These are phyloP conservation scores for Hanseniaspora guilliermondii DNA, from an alignment of 805 yeast species.

Conservation along the genomic window DNA sequence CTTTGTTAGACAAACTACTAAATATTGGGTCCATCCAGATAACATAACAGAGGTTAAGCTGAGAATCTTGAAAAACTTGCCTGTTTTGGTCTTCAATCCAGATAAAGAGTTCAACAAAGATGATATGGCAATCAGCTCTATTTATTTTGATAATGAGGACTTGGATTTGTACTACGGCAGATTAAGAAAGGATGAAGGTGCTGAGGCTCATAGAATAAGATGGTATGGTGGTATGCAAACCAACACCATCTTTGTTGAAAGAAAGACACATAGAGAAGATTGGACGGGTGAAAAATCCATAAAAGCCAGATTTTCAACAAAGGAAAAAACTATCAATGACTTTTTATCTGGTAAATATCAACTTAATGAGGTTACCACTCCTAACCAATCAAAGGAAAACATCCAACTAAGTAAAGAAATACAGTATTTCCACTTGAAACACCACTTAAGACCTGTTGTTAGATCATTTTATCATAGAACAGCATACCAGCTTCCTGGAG, in stretches of 20 bases:
- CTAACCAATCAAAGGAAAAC: constrained; percentile 58
- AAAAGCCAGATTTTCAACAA: constrained; percentile 86
- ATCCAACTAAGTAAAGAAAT: constrained; percentile 75
- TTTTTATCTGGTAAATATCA: constrained; percentile 71
- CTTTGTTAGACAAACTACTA: constrained; percentile 95
- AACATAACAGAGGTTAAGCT: constrained; percentile 92
- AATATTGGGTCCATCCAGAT: constrained; percentile 98
- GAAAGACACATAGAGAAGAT: constrained; percentile 97
- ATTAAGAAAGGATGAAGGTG: constrained; percentile 93
- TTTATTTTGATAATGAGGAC: constrained; percentile 81
- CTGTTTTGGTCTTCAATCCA: constrained; percentile 89
- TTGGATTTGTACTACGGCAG: constrained; percentile 91
- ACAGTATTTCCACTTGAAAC: constrained; percentile 77
- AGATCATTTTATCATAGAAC: constrained; percentile 96
- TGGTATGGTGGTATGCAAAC: constrained; percentile 98
- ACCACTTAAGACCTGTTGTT: constrained; percentile 81
- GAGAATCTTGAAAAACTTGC: constrained; percentile 83
- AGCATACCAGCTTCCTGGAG: constrained; percentile 98
- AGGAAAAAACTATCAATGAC: constrained; percentile 79
- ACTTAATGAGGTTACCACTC: constrained; percentile 49
- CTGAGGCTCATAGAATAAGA: constrained; percentile 93
- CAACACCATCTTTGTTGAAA: constrained; percentile 85
- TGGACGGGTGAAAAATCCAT: constrained; percentile 99
- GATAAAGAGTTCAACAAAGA: constrained; percentile 91
- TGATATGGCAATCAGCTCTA: constrained; percentile 93